Conservation (phyloP, 2,329 filamentous ascomycete species). For the Trichoderma aggressivum region DNA sequence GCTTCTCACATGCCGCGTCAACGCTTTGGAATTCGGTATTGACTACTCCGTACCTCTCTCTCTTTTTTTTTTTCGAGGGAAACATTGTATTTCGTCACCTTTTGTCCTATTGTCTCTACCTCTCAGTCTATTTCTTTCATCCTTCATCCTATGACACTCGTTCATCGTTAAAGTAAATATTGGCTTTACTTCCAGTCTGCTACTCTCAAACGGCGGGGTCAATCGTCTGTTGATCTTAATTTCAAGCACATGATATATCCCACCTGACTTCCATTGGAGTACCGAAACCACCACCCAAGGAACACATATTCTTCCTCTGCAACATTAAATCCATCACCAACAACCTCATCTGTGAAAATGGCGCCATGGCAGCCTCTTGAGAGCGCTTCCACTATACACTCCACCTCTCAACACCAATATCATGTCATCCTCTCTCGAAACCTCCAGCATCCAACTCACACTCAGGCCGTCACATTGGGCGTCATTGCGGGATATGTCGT, state of each 20-base stretch:
- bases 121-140: not conserved
- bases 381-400: not conserved
- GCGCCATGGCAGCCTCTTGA: constrained; percentile 12
- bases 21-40: constrained; percentile 9
- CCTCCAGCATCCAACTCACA: constrained; percentile 58
- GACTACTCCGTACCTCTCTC: not conserved
- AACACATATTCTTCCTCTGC: not conserved
- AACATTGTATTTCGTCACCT: not conserved
- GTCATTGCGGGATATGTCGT: constrained; percentile 70
- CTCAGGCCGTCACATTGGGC: constrained; percentile 67
- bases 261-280: not conserved
- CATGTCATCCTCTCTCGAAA: constrained; percentile 39
- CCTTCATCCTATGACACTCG: not conserved
- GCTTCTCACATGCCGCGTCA: constrained; percentile 8
- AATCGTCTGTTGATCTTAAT: not conserved
- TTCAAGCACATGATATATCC: not conserved
- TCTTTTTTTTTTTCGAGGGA: too few species aligned
- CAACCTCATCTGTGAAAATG: not conserved
- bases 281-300: not conserved
- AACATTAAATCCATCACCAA: not conserved
- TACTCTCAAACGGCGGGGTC: not conserved
- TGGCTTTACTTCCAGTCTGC: not conserved
- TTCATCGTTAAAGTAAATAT: not conserved
- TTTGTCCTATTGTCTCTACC: not conserved
- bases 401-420: not conserved